Evolutionary conservation across 1,284 basidiomycete genomes (phyloP).

Genomic region (Ustilago xerochloae): DNA sequence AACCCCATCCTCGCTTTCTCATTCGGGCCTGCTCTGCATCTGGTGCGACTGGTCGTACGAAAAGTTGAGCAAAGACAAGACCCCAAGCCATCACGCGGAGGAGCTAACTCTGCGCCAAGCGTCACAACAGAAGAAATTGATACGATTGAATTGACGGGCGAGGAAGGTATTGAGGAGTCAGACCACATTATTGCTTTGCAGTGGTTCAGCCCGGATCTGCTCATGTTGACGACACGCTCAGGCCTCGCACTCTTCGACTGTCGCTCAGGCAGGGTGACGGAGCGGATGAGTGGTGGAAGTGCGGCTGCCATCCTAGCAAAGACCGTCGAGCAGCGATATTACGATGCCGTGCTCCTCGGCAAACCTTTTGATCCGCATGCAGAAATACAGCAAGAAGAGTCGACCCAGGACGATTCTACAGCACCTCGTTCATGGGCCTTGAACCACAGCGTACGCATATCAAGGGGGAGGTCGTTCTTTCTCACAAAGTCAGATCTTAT

Average conservation of each 20-base stretch:
- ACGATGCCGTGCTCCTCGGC: constrained; percentile 33
- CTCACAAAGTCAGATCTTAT: constrained; percentile 75
- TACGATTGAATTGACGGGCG: constrained; percentile 35
- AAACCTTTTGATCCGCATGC: constrained; percentile 24
- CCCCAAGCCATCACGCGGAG: neutral
- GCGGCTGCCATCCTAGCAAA: constrained; percentile 67
- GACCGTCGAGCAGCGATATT: constrained; percentile 41
- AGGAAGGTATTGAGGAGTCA: constrained; percentile 47
- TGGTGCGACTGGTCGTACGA: constrained; percentile 49
- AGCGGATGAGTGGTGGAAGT: constrained; percentile 56
- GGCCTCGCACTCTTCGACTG: constrained; percentile 55
- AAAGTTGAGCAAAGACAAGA: constrained; percentile 24
- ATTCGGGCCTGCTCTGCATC: constrained; percentile 49
- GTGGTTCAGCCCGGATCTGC: constrained; percentile 70
- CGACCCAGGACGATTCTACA: neutral
- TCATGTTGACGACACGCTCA: constrained; percentile 44
- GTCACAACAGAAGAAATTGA: constrained; percentile 36
- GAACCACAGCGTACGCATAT: constrained; percentile 76
- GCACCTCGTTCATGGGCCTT: constrained; percentile 29
- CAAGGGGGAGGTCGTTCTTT: constrained; percentile 90
- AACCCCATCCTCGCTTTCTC: constrained; percentile 61
- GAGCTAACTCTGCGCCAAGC: neutral
- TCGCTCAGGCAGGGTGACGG: constrained; percentile 48
- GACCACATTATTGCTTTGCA: constrained; percentile 69
- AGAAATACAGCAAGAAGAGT: constrained; percentile 5